A percentile compares a stretch with the other conserved stretches of the same genome.
These are phyloP conservation scores for Fusarium sp. DNA, from an alignment of 2,329 filamentous ascomycete genomes.

Conservation along the genomic window DNA sequence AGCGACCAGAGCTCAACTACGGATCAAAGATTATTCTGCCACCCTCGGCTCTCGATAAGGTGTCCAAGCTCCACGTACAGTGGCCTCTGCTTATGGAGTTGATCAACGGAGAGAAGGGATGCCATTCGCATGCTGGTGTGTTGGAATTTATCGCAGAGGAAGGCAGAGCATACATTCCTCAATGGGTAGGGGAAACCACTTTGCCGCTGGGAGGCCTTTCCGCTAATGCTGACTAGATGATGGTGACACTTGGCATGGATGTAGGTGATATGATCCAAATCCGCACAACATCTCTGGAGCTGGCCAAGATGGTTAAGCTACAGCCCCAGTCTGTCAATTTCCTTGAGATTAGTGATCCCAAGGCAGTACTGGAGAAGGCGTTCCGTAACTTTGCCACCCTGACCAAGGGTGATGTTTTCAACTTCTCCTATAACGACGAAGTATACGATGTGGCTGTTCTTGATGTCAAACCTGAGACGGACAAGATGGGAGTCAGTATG, in stretches of 20 bases:
- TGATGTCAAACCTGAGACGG: slow-evolving; percentile 88
- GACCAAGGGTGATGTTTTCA: slow-evolving; percentile 94
- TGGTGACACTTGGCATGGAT: slow-evolving; percentile 90
- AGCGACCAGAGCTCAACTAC: slow-evolving; percentile 91
- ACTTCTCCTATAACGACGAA: slow-evolving; percentile 95
- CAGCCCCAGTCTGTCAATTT: slow-evolving; percentile 95
- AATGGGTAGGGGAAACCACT: slow-evolving; percentile 75
- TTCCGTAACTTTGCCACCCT: slow-evolving; percentile 96
- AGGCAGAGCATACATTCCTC: slow-evolving; percentile 93
- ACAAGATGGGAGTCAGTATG: slow-evolving; percentile 90
- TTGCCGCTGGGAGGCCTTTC: not conserved
- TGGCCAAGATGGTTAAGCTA: slow-evolving; percentile 93
- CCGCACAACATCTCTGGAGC: slow-evolving; percentile 91
- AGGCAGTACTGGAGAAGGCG: slow-evolving; percentile 95
- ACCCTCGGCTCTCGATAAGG: slow-evolving; percentile 95
- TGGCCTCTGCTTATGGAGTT: slow-evolving; percentile 98
- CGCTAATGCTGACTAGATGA: slow-evolving; percentile 73
- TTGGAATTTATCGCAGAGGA: slow-evolving; percentile 98
- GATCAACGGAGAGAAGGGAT: slow-evolving; percentile 84
- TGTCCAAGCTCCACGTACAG: slow-evolving; percentile 94
- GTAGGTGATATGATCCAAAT: slow-evolving; percentile 95
- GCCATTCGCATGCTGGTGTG: slow-evolving; percentile 92
- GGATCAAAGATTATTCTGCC: slow-evolving; percentile 98
- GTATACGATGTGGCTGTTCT: slow-evolving; percentile 93
- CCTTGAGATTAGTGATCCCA: slow-evolving; percentile 96